Evolutionary conservation across 192 early-diverging fungal species (phyloP).

Genomic region (Helicostylum pulchrum): DNA sequence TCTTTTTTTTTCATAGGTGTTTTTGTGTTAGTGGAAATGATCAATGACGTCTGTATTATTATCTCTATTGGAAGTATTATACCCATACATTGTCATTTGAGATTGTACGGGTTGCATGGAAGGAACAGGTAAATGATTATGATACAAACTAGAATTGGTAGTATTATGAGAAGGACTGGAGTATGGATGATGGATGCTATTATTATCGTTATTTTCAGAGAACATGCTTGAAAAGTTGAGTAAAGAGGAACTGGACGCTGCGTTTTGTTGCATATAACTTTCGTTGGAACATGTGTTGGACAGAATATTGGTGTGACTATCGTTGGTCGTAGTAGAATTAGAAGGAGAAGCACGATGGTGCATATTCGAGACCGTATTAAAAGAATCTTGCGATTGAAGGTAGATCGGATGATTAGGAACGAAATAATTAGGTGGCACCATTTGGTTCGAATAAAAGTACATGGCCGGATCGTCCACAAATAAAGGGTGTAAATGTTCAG

Average conservation of each 20-base stretch:
- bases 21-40: too few species aligned
- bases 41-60: too few species aligned
- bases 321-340: not conserved
- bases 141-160: constrained; percentile 1
- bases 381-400: not conserved
- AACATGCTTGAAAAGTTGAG: too few species aligned
- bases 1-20: too few species aligned
- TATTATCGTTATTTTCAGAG: not conserved
- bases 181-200: not conserved
- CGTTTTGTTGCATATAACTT: too few species aligned
- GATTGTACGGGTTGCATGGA: constrained; percentile 18
- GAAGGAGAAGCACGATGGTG: not conserved
- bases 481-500: constrained; percentile 68
- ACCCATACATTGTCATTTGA: too few species aligned
- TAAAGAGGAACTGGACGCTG: too few species aligned
- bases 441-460: constrained; percentile 50
- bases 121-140: constrained; percentile 13
- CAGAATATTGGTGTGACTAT: not conserved
- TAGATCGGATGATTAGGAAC: constrained; percentile 16
- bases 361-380: too few species aligned
- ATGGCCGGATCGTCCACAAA: constrained; percentile 69
- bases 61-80: too few species aligned
- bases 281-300: too few species aligned
- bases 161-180: not conserved
- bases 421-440: constrained; percentile 10